Conservation (phyloP, 2,329 filamentous ascomycete species). For the Bipolaris zeicola region DNA sequence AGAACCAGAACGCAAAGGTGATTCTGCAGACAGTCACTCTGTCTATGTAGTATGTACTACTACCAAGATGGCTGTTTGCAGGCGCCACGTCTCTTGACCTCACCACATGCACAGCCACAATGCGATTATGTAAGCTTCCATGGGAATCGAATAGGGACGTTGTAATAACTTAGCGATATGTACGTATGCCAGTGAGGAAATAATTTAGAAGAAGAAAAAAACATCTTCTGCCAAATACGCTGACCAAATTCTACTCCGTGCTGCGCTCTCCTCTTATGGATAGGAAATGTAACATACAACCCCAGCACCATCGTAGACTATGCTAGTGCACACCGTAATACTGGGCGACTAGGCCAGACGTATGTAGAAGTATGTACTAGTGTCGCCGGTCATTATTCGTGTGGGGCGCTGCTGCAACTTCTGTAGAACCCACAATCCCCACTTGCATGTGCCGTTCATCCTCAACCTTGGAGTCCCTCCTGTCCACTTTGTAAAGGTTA, state of each 20-base stretch:
- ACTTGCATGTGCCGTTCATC: conserved; percentile 1
- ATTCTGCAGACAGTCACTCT: neutral
- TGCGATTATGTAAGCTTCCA: neutral
- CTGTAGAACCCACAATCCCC: neutral
- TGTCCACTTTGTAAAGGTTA: conserved; percentile 35
- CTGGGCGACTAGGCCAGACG: conserved; percentile 1
- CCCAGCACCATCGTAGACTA: neutral
- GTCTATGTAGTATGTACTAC: neutral
- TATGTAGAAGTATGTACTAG: neutral
- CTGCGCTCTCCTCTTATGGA: neutral
- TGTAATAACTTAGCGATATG: no score
- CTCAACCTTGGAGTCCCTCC: conserved; percentile 24
- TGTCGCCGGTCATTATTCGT: neutral
- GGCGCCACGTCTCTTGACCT: neutral
- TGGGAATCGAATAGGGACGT: neutral
- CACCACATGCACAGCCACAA: conserved; percentile 8
- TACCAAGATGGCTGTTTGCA: neutral
- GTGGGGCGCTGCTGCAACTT: neutral
- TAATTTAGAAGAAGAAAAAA: no score
- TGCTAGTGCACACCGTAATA: neutral
- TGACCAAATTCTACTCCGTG: neutral
- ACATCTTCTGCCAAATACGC: neutral
- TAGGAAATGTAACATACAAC: neutral
- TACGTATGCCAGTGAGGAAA: no score
- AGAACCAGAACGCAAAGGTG: neutral